phyloP scores from a whole-genome alignment of 1,139 yeast genomes.

The Nakaseomyces nivariensis region DNA sequence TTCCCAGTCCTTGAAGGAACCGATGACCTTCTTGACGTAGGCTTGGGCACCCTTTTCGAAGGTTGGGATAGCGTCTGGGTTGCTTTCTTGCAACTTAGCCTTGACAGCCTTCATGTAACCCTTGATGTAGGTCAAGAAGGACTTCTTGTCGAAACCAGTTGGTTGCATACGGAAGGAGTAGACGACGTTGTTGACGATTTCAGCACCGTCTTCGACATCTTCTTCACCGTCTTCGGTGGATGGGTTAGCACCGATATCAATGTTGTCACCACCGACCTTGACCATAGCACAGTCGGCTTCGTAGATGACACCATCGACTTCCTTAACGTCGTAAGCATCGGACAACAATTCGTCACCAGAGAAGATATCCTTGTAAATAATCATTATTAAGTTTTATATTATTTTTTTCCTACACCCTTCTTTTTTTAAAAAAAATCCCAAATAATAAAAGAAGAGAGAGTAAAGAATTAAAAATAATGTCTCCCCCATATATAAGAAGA shows the following conservation, averaged over 20 bases:
- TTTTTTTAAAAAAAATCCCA: neutral
- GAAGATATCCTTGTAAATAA: constrained; percentile 57
- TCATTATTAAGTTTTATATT: constrained; percentile 16
- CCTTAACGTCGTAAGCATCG: constrained; percentile 85
- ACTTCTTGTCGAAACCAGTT: constrained; percentile 95
- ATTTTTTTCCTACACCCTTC: neutral
- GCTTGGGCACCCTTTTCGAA: constrained; percentile 96
- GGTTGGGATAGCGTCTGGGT: constrained; percentile 76
- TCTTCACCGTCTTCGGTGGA: constrained; percentile 92
- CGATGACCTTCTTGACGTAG: constrained; percentile 91
- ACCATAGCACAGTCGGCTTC: constrained; percentile 96
- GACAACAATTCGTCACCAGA: constrained; percentile 95
- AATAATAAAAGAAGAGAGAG: neutral
- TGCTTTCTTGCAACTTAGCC: constrained; percentile 74
- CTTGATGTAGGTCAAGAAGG: constrained; percentile 90
- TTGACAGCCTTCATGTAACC: constrained; percentile 96
- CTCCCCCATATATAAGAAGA: no score
- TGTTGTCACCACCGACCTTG: constrained; percentile 77
- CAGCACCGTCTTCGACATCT: constrained; percentile 73
- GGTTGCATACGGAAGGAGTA: constrained; percentile 97
- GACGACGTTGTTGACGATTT: constrained; percentile 94
- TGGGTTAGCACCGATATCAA: constrained; percentile 99
- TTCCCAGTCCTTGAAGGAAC: constrained; percentile 97
- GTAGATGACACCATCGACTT: constrained; percentile 82
- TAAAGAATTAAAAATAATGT: no score